Conservation (phyloP, 2,329 filamentous ascomycete species). For the Botrytis porri region DNA sequence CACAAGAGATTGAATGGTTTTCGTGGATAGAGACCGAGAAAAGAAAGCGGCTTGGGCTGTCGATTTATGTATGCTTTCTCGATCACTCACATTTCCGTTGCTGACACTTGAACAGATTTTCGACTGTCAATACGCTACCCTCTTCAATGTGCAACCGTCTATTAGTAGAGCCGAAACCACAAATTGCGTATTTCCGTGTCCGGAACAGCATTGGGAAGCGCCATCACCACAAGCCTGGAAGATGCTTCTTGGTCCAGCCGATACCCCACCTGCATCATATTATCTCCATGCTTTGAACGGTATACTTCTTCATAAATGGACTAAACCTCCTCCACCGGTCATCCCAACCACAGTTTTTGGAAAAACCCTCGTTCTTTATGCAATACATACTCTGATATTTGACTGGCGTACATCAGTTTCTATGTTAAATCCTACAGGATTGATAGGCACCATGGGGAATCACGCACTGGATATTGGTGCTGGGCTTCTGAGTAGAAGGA, state of each 20-base stretch:
- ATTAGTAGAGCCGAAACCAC: constrained; percentile 36
- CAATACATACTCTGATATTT: constrained; percentile 35
- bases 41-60: constrained; percentile 33
- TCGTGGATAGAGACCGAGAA: constrained; percentile 37
- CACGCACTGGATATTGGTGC: constrained; percentile 32
- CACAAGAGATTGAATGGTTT: constrained; percentile 30
- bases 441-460: constrained; percentile 32
- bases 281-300: constrained; percentile 34
- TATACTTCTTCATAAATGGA: constrained; percentile 33
- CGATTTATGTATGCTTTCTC: constrained; percentile 32
- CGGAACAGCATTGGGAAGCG: constrained; percentile 32
- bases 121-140: constrained; percentile 34
- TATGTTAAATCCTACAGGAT: constrained; percentile 35
- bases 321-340: constrained; percentile 33
- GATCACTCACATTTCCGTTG: neutral
- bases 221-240: constrained; percentile 31
- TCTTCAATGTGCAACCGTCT: constrained; percentile 36
- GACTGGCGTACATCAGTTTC: constrained; percentile 34
- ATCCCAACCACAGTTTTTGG: constrained; percentile 30
- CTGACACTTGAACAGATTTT: constrained; percentile 26
- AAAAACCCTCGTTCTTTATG: constrained; percentile 34
- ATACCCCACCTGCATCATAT: constrained; percentile 30
- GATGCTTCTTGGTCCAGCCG: constrained; percentile 27
- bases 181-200: constrained; percentile 35
- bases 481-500: constrained; percentile 23